Conservation (phyloP, 768 basidiomycete genomes). For the Sistotremastrum suecicum region DNA sequence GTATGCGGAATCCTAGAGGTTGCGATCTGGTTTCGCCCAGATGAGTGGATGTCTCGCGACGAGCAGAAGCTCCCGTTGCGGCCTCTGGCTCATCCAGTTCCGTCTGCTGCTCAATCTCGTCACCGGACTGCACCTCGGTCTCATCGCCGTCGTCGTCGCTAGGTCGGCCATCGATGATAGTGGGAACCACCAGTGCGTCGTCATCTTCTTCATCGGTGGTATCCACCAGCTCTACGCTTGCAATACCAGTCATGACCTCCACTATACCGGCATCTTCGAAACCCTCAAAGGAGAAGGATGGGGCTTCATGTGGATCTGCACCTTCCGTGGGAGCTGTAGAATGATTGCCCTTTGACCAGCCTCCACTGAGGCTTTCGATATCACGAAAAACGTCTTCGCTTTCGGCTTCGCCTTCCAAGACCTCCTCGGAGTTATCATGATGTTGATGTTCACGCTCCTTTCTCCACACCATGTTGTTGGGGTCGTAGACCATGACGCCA, state of each 20-base stretch:
- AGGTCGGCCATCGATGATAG: conserved; percentile 16
- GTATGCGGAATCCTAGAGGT: neutral
- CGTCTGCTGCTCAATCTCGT: neutral
- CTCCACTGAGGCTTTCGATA: conserved; percentile 73
- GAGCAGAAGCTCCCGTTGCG: neutral
- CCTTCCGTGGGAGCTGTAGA: conserved; percentile 5
- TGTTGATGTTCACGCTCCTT: conserved; percentile 34
- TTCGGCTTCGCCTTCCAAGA: conserved; percentile 23
- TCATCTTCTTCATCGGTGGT: conserved; percentile 5
- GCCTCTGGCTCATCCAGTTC: neutral
- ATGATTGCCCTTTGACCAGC: conserved; percentile 13
- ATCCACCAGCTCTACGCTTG: conserved; percentile 12
- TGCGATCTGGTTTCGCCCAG: neutral
- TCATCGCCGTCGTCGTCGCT: conserved; percentile 12
- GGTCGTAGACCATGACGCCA: conserved; percentile 83
- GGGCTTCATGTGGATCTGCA: conserved; percentile 49
- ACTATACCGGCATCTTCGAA: conserved; percentile 34
- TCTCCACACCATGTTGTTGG: conserved; percentile 74
- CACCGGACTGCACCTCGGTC: too few relatives aligned
- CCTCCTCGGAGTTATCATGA: conserved; percentile 13
- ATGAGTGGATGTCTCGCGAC: neutral
- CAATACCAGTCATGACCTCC: conserved; percentile 36
- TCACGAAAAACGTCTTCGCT: conserved; percentile 89
- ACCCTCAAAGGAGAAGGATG: conserved; percentile 60
- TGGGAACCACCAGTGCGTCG: conserved; percentile 4